Conservation (phyloP, 176 grass and related monocot genomes). For the Aegilops speltoides region DNA sequence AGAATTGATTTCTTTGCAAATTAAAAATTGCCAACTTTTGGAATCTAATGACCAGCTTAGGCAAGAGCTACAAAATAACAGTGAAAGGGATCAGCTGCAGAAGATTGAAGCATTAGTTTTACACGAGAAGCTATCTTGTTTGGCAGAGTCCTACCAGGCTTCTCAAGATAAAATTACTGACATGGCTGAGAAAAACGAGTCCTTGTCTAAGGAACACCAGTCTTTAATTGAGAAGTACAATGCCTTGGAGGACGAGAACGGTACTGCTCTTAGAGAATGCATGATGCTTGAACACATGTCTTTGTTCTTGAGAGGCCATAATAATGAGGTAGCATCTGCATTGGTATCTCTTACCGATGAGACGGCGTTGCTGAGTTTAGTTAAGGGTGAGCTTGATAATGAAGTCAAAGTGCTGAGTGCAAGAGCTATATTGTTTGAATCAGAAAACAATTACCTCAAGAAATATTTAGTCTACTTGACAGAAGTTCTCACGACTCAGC, state of each 20-base stretch:
- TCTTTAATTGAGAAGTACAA: conserved; percentile 44
- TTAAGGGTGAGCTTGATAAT: conserved; percentile 44
- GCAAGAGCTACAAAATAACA: conserved; percentile 48
- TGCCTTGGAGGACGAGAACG: conserved; percentile 49
- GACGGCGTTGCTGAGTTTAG: conserved; percentile 58
- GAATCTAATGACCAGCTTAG: conserved; percentile 50
- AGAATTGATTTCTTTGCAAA: conserved; percentile 46
- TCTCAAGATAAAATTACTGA: conserved; percentile 48
- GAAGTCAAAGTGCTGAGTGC: conserved; percentile 42
- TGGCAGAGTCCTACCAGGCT: conserved; percentile 31
- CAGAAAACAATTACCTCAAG: conserved; percentile 66
- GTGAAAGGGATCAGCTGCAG: conserved; percentile 46
- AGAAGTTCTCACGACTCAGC: conserved; percentile 56
- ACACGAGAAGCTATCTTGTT: conserved; percentile 47
- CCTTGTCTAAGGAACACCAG: conserved; percentile 44
- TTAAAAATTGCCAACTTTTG: conserved; percentile 36
- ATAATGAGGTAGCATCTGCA: conserved; percentile 67
- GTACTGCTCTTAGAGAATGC: conserved; percentile 44
- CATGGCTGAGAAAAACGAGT: conserved; percentile 48
- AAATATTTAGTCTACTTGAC: conserved; percentile 47
- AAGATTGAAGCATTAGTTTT: conserved; percentile 51
- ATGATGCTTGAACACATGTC: conserved; percentile 73
- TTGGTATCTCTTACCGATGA: conserved; percentile 63
- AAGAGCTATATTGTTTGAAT: conserved; percentile 40
- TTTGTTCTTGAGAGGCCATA: conserved; percentile 73